Percentiles rank a stretch among this genome's conserved stretches.
Conservation (phyloP, 1,284 basidiomycete genomes). For the Cryptococcus sp. region DNA sequence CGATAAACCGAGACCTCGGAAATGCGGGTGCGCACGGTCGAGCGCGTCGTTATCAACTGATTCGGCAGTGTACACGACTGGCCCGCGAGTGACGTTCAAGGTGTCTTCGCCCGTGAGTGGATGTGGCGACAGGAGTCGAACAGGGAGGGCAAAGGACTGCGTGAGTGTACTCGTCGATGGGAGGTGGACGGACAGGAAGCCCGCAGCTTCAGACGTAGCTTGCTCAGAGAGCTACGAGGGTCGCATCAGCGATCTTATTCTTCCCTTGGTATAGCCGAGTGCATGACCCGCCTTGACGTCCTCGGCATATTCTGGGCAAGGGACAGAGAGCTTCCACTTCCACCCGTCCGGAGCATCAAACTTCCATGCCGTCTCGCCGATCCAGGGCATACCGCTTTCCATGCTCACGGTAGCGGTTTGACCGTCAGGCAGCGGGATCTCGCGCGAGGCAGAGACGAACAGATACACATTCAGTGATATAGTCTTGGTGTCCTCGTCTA, state of each 20-base stretch:
- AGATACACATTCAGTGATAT: conserved; percentile 35
- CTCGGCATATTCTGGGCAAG: conserved; percentile 31
- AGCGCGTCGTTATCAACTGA: conserved; percentile 31
- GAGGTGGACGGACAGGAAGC: conserved; percentile 18
- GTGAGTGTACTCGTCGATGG: conserved; percentile 6
- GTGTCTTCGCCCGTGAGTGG: conserved; percentile 32
- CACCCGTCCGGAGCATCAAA: conserved; percentile 33
- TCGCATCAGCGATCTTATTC: neutral
- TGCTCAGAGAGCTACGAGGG: conserved; percentile 12
- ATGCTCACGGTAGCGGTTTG: conserved; percentile 26
- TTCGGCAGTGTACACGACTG: conserved; percentile 42
- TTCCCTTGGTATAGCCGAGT: too few species aligned
- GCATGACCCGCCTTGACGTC: conserved; percentile 26
- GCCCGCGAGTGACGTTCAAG: conserved; percentile 38
- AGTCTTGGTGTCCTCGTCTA: conserved; percentile 17
- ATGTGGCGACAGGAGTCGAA: conserved; percentile 34
- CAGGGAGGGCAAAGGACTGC: conserved; percentile 30
- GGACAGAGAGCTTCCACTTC: conserved; percentile 30
- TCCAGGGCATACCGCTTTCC: conserved; percentile 40
- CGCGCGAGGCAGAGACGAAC: conserved; percentile 32
- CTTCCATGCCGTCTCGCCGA: conserved; percentile 19
- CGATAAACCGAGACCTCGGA: conserved; percentile 30
- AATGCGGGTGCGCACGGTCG: conserved; percentile 29
- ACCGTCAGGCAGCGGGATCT: conserved; percentile 28
- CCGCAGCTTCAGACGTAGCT: conserved; percentile 1